Percentiles rank a stretch among this genome's conserved stretches.
phyloP scores from a whole-genome alignment of 208 protist genomes.

The Spironucleus salmonicida region DNA sequence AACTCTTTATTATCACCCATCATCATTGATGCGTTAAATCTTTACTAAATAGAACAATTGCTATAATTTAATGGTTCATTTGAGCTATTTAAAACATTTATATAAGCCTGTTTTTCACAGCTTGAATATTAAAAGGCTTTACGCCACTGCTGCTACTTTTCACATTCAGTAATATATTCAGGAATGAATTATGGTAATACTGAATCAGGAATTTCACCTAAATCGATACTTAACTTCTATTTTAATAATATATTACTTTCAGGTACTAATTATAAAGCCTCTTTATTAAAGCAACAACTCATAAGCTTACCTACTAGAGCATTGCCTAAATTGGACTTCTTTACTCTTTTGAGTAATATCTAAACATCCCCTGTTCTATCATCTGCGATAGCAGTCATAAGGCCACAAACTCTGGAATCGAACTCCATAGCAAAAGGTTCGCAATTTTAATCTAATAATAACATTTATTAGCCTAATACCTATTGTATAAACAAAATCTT shows the following conservation, averaged over 20 bases:
- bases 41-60: not conserved
- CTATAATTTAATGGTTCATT: not conserved
- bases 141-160: not conserved
- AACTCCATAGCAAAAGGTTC: not conserved
- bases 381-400: not conserved
- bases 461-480: not conserved
- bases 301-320: not conserved
- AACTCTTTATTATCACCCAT: not conserved
- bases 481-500: not conserved
- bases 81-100: not conserved
- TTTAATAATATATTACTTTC: not conserved
- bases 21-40: not conserved
- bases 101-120: not conserved
- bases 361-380: not conserved
- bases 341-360: not conserved
- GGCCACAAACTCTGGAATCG: conserved; percentile 4
- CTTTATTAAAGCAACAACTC: not conserved
- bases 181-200: not conserved
- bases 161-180: not conserved
- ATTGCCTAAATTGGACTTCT: not conserved
- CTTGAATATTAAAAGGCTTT: not conserved
- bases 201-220: not conserved
- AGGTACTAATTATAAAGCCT: not conserved
- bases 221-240: not conserved
- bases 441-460: not conserved